phyloP scores from a whole-genome alignment of 2,329 filamentous ascomycete species.

The Knoxdaviesia capensis region DNA sequence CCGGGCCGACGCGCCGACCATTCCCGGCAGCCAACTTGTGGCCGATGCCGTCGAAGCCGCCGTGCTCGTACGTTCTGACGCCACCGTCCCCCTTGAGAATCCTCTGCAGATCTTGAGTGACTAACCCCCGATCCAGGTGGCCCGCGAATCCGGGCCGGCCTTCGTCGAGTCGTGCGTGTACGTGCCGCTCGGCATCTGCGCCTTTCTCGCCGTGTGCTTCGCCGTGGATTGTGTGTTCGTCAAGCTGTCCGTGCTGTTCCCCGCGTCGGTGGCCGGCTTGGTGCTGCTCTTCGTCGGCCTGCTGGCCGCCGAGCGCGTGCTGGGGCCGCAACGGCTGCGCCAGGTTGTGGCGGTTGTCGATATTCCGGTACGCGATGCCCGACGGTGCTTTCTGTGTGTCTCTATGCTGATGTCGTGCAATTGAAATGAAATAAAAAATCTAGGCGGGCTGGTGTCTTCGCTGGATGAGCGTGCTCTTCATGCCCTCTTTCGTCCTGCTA shows the following conservation, averaged over 20 bases:
- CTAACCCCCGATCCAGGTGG: no score
- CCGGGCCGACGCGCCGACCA: no score
- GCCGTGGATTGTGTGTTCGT: slow-evolving; percentile 21
- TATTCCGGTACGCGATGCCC: slow-evolving; percentile 26
- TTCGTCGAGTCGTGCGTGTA: slow-evolving; percentile 24
- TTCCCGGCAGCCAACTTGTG: no score
- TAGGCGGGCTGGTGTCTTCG: slow-evolving; percentile 35
- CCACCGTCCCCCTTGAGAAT: no score
- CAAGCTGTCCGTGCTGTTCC: slow-evolving; percentile 30
- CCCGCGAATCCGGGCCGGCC: no score
- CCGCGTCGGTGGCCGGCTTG: slow-evolving; percentile 37
- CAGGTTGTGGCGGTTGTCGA: slow-evolving; percentile 28
- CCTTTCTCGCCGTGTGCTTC: slow-evolving; percentile 21
- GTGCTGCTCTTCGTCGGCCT: slow-evolving; percentile 30
- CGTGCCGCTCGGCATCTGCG: slow-evolving; percentile 23
- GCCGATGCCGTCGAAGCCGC: no score
- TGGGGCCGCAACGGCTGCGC: slow-evolving; percentile 28
- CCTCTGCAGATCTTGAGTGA: no score
- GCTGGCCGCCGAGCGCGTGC: slow-evolving; percentile 21
- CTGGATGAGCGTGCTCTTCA: slow-evolving; percentile 39
- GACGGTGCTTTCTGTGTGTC: background rate
- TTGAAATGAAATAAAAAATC: background rate
- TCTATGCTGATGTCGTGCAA: background rate
- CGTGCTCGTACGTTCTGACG: no score
- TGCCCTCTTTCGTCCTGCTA: slow-evolving; percentile 36